Evolutionary conservation across 2,329 filamentous ascomycete species (phyloP).

Genomic region (Cladophialophora chaetospira): DNA sequence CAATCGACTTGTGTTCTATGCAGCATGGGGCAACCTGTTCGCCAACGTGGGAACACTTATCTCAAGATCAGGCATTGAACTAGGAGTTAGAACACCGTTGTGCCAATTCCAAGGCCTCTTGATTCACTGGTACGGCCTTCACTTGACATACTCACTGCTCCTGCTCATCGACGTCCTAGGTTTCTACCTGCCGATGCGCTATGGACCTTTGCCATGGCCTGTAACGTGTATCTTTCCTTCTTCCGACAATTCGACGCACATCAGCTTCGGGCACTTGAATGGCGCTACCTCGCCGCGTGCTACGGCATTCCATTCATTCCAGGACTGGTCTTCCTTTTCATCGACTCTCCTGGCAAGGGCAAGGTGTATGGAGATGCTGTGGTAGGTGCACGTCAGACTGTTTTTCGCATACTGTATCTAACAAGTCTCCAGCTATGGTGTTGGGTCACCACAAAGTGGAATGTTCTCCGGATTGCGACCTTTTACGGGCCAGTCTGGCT

Average conservation of each 20-base stretch:
- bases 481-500: slow-evolving; percentile 64
- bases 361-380: slow-evolving; percentile 73
- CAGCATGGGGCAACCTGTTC: slow-evolving; percentile 78
- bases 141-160: not conserved
- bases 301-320: slow-evolving; percentile 74
- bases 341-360: slow-evolving; percentile 55
- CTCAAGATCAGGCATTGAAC: slow-evolving; percentile 60
- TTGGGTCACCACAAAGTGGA: slow-evolving; percentile 70
- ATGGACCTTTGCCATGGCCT: slow-evolving; percentile 80
- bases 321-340: slow-evolving; percentile 67
- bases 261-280: slow-evolving; percentile 67
- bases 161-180: slow-evolving; percentile 48
- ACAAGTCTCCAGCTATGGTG: slow-evolving; percentile 66
- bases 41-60: slow-evolving; percentile 76
- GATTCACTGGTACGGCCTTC: slow-evolving; percentile 71
- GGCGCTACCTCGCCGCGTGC: slow-evolving; percentile 68
- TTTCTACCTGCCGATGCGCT: slow-evolving; percentile 76
- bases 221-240: slow-evolving; percentile 81
- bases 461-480: slow-evolving; percentile 69
- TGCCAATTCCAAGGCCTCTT: slow-evolving; percentile 78
- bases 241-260: slow-evolving; percentile 70
- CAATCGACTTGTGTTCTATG: slow-evolving; percentile 81
- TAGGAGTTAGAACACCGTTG: slow-evolving; percentile 55
- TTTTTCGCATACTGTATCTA: not conserved
- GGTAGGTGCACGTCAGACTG: slow-evolving; percentile 39